phyloP scores from a whole-genome alignment of 257 asterid genomes.

The Paulownia fortunei region DNA sequence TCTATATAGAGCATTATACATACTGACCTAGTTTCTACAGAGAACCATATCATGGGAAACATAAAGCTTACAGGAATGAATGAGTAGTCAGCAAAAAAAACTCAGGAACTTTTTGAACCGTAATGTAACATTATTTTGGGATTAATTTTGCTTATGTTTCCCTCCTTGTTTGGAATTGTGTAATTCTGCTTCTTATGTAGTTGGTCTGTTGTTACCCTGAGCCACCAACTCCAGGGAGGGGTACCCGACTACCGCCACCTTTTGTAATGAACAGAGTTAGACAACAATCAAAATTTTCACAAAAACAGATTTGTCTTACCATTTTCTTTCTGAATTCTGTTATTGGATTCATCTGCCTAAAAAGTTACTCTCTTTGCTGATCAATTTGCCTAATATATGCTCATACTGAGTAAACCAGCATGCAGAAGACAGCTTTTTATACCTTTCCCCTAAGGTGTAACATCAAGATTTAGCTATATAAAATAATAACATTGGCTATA shows the following conservation, averaged over 20 bases:
- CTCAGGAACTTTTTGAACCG: neutral
- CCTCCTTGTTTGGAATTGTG: neutral
- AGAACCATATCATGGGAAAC: constrained; percentile 7
- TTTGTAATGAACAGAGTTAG: constrained; percentile 19
- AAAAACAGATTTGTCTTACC: neutral
- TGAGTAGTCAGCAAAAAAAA: neutral
- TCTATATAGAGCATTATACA: constrained; percentile 27
- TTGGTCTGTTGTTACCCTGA: constrained; percentile 13
- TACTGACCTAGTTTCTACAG: constrained; percentile 9
- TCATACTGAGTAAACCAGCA: no score
- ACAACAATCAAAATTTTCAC: constrained; percentile 4
- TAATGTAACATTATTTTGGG: neutral
- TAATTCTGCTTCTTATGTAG: neutral
- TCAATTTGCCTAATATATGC: neutral
- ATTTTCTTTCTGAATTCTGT: neutral
- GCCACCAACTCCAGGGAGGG: neutral
- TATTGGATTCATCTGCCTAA: neutral
- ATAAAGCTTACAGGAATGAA: neutral
- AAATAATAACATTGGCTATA: no score
- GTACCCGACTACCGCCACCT: neutral
- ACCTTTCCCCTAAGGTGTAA: no score
- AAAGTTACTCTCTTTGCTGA: neutral
- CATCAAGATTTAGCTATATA: no score
- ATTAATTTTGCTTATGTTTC: neutral
- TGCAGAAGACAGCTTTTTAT: no score